phyloP scores from a whole-genome alignment of 441 rosid species.

The Viola pubescens region DNA sequence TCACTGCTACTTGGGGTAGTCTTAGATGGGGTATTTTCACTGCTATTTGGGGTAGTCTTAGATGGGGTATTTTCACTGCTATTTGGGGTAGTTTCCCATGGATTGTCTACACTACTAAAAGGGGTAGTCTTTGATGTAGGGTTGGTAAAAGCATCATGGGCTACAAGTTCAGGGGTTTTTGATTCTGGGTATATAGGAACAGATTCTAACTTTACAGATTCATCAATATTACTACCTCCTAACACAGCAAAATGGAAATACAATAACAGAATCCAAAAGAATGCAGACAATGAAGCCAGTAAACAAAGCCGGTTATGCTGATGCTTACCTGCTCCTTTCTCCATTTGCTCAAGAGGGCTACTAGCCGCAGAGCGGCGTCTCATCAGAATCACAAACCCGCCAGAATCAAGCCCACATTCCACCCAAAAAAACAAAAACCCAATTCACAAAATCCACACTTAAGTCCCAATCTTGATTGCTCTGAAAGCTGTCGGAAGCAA shows the following conservation, averaged over 20 bases:
- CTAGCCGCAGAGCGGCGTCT: constrained; percentile 61
- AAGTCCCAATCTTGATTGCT: not conserved
- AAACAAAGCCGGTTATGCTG: constrained; percentile 56
- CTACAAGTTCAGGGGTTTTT: constrained; percentile 19
- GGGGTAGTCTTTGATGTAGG: constrained; percentile 4
- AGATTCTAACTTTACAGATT: constrained; percentile 38
- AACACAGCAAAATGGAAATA: constrained; percentile 77
- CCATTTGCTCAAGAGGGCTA: constrained; percentile 47
- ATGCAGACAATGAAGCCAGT: constrained; percentile 46
- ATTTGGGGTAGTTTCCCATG: not conserved
- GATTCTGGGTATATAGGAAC: constrained; percentile 15
- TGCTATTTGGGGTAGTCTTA: not conserved
- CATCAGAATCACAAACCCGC: constrained; percentile 26
- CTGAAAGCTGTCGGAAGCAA: not conserved
- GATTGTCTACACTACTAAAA: not conserved
- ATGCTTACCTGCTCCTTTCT: constrained; percentile 59
- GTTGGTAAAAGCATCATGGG: constrained; percentile 9
- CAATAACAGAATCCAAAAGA: constrained; percentile 69
- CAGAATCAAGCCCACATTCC: constrained; percentile 15
- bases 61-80: not conserved
- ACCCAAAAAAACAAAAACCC: constrained; percentile 14
- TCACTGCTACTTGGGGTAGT: not conserved
- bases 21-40: not conserved
- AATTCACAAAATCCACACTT: constrained; percentile 8
- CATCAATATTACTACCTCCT: constrained; percentile 33